Evolutionary conservation across 2,329 filamentous ascomycete genomes (phyloP), one percentile per base, ranked within the genome.

Genomic region (Parastagonospora nodorum): DNA sequence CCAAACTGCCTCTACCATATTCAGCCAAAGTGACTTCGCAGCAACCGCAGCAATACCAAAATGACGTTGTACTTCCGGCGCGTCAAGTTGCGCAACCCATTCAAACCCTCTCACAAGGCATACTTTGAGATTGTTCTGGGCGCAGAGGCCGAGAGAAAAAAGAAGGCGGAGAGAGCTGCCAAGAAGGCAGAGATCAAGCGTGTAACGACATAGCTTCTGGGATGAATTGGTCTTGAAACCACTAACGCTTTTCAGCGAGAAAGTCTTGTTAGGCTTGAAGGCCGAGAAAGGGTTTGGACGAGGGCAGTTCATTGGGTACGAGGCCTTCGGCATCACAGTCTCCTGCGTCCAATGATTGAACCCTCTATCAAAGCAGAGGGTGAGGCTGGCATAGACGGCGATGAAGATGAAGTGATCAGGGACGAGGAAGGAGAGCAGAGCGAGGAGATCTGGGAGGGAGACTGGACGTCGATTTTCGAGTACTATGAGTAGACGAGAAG

Each of bases 221-320:
- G 9, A 4, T 32, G n/a, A 10, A 3, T 32, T n/a, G 19, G 2
- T 39, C 5, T 2, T 27, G 5, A 5, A 10, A n/a, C 8, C 24
- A 42, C 37, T 30, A 8, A 28, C 12, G 19, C 11, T 12, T 12
- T 16, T 12, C 24, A 29, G 42, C 32, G n/a, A 37, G 30, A 5
- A 24, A 43, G 30, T 10, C 40, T 39, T 7, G 40, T 29, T 10
- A 40, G 36, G 2, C 43, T 54, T 27, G 48, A 54, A 16, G n/a
- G 45, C 29, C 16, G 28, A 32, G 44, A 45, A 28, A 29, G 15
- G n/a, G 39, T 24, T 10, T 42, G 45, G 41, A 29, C 6, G 12
- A 15, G 39, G 15, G 9, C 39, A 7, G 15, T 31, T 16, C 39
- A 3, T 10, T 35, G 30, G 30, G 8, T 35, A 30, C 41, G 41